Conservation (phyloP, 192 early-diverging fungal species). For the Coemansia sp. region DNA sequence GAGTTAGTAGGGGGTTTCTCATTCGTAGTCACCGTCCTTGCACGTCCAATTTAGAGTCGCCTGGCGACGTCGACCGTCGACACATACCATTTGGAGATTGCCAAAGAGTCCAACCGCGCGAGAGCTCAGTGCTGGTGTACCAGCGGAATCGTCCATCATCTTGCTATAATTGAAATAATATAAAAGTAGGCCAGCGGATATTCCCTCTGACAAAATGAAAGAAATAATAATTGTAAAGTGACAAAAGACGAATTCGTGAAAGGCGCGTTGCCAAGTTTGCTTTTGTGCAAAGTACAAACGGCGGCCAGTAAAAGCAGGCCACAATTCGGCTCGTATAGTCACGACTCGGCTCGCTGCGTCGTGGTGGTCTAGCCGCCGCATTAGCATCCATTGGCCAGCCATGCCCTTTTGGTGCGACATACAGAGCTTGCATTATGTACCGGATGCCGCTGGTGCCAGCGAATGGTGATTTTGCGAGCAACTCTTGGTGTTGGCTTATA, state of each 20-base stretch:
- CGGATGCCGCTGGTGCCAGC: too few relatives aligned
- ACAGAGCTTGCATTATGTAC: too few relatives aligned
- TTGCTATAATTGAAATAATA: constrained; percentile 13
- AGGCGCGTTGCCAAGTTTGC: neutral
- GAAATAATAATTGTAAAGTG: neutral
- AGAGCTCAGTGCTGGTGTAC: constrained; percentile 50
- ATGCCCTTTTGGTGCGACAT: too few relatives aligned
- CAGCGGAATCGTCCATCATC: constrained; percentile 56
- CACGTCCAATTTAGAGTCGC: neutral
- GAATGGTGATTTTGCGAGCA: too few relatives aligned
- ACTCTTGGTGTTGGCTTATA: too few relatives aligned
- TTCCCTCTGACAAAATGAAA: constrained; percentile 7
- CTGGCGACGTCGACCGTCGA: neutral
- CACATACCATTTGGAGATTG: constrained; percentile 33
- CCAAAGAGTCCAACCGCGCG: constrained; percentile 45
- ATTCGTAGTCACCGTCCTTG: neutral
- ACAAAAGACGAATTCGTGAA: neutral
- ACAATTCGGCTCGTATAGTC: neutral
- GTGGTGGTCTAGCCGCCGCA: neutral
- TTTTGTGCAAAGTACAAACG: neutral
- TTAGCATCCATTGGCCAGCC: neutral
- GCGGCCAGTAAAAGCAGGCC: neutral
- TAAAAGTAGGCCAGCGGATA: neutral
- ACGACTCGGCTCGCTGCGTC: neutral
- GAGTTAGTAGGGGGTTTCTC: neutral